Evolutionary conservation across 2,329 filamentous ascomycete genomes (phyloP), one percentile per base, ranked within the genome.

Genomic region (Alternaria triticimaculans): DNA sequence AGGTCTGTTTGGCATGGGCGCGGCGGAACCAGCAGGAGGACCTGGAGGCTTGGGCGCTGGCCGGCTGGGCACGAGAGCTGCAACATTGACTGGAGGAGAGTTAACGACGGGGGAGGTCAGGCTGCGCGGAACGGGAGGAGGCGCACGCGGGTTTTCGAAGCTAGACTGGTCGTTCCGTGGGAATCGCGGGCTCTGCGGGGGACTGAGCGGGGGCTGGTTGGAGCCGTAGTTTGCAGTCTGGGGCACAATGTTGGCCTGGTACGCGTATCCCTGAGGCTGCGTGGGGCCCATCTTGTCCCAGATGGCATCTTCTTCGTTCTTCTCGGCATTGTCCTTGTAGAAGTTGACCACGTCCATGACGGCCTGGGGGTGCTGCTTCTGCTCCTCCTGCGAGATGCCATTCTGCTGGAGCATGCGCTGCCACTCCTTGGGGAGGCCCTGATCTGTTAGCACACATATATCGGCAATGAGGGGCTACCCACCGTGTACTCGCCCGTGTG

Each of bases 391-490:
- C 26, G 94, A 92, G 75, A 99, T 97, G 68, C 96, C 96, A 80
- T 93, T 97, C 81, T 97, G 94, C 82, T 95, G 93, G 76, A 99
- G 89, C 78, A 97, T 88, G 65, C 93, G 91, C 82, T 98, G 95
- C 96, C 96, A 99, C 87, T 98, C 96, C 81, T 96, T 96, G 18
- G 96, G 96, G 26, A 99, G 87, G 68, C 96, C 96, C 94, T 96
- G 73, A 12, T 25, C 58, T 21, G 67, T 79, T 67, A 76, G 76
- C 64, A 56, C 25, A 9, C 26, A 30, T 11, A 41, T 23, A 73
- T 12, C 62, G 55, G 28, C 48, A 41, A 57, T 12, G 56, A 59
- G 59, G 18, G 33, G 41, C n/a, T 63, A 80, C 79, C 65, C 86
- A 97, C 94, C 62, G 95, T 98, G 80, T 97, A 99, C 82, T 97